Evolutionary conservation across 2,329 filamentous ascomycete species (phyloP), one percentile per base, ranked within the genome.

Genomic region (Xylariaceae sp.): DNA sequence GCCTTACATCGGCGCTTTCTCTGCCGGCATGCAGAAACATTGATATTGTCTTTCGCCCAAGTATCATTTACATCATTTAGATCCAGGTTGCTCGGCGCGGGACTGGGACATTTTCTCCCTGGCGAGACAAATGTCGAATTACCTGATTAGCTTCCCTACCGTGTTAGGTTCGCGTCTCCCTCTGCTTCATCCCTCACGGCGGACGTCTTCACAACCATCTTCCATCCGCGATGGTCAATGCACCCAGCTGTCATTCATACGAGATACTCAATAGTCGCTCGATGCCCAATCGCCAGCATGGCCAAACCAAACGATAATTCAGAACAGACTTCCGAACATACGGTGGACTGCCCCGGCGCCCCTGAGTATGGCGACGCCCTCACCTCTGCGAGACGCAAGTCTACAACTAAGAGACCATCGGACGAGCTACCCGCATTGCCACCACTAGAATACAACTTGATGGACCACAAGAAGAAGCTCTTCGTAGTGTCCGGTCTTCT

Each of bases 401-500:
- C 58, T 8, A 52, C 47, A 21, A 30, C 42, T 10, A 63, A 57
- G 45, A 55, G 60, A 30, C 57, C 50, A 18, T 59, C 47, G 21
- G 63, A 61, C 10, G 54, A 61, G 49, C 48, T 66, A 8, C 56
- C 60, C 5, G 63, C 45, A 6, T 51, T 67, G n/a, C 65, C 64
- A n/a, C 56, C 61, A 21, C 59, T 76, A 12, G 71, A 73, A 56
- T 73, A 72, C 60, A 68, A 65, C 29, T 54, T 71, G 39, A 60
- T 67, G 60, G 65, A 69, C 49, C 70, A 68, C 61, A 73, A 70
- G 61, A 61, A 65, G 68, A 74, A 74, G 50, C 73, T 80, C 13
- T 74, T 74, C 57, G 55, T 79, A 9, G 73, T 79, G 51, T 69
- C 71, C 30, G 71, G 71, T 37, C 73, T 80, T 51, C 64, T 80